A percentile compares a stretch with the other conserved stretches of the same genome.
Conservation (phyloP, 352 stramenopile species). For the Pythium oligandrum region DNA sequence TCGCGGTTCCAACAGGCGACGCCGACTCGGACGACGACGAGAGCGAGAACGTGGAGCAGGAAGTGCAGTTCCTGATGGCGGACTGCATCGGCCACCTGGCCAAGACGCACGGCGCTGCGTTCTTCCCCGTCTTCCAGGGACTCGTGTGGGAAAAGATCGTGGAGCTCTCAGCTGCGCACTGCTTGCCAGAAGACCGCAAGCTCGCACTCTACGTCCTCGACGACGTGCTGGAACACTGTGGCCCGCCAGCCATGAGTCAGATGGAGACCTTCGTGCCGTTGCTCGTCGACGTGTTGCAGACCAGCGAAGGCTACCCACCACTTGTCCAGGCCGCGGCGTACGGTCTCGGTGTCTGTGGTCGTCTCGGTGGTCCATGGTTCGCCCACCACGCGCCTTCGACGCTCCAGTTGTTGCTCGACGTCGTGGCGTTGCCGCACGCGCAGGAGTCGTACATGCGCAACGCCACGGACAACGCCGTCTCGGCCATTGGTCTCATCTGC, state of each 20-base stretch:
- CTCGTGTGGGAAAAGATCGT: slow-evolving; percentile 75
- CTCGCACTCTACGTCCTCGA: slow-evolving; percentile 85
- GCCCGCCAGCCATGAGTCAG: slow-evolving; percentile 33
- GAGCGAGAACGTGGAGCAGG: slow-evolving; percentile 50
- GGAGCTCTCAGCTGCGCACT: slow-evolving; percentile 58
- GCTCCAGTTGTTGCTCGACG: slow-evolving; percentile 51
- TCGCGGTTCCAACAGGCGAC: slow-evolving; percentile 21
- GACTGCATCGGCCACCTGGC: slow-evolving; percentile 72
- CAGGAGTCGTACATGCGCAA: slow-evolving; percentile 52
- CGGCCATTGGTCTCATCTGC: slow-evolving; percentile 66
- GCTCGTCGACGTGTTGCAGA: slow-evolving; percentile 57
- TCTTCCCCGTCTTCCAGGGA: slow-evolving; percentile 76
- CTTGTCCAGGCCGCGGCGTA: slow-evolving; percentile 70
- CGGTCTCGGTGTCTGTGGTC: slow-evolving; percentile 66
- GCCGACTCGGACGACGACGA: slow-evolving; percentile 29
- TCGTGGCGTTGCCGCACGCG: slow-evolving; percentile 49
- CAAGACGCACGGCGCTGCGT: slow-evolving; percentile 55
- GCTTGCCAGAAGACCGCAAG: slow-evolving; percentile 71
- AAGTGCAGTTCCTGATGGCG: slow-evolving; percentile 77
- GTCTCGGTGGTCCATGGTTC: slow-evolving; percentile 46
- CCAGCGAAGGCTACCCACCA: slow-evolving; percentile 45
- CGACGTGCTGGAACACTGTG: slow-evolving; percentile 80
- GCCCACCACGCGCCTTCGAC: slow-evolving; percentile 40
- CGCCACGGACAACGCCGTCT: slow-evolving; percentile 76
- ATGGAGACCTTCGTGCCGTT: slow-evolving; percentile 67